Base-by-base conservation (phyloP, 2,329 filamentous ascomycete genomes). In the Knufia petricola region DNA sequence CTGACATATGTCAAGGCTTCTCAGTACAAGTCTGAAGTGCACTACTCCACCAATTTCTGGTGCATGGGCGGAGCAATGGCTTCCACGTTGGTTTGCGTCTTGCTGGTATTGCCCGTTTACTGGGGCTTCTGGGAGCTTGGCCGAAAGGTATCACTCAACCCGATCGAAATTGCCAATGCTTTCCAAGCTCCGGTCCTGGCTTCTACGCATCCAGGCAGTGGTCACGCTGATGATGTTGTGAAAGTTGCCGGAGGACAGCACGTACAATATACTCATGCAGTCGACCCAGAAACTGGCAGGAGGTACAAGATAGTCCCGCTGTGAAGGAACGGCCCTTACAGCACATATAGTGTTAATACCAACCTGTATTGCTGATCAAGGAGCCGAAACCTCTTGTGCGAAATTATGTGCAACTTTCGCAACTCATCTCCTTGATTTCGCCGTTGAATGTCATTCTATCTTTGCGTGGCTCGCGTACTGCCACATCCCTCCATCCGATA, bases 141-240 rank as follows among this genome's bases (percentile, higher is more conserved):
- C n/a, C 54, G 56, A 10, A 30, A 48, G 6, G 51, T 57, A 13
- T 53, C 56, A 12, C 47, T 61, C 13, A 57, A 52, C 38, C 60
- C 60, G 2, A 45, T 61, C n/a, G 60, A 60, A 48, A 49, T 58
- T 17, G 60, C 57, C 15, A 58, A 57, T 24, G 60, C 56, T 4
- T 60, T 61, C 44, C 41, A 56, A 28, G 57, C 57, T 21, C 46
- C 52, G 8, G 28, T 50, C 15, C 44, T 51, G 12, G 17, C 38
- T 15, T 15, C 42, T 8, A 21, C 31, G 17, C 34, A 39, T 10
- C 15, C 15, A 13, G 37, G n/a, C 4, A 40, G 26, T 39, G 45
- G 42, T 6, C 42, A 23, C 12, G 31, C 42, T 10, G 42, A 46
- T 24, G 15, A 46, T 7, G 42, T 46, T 34, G 30, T 46, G 12